Evolutionary conservation across 2,329 filamentous ascomycete genomes (phyloP).

Genomic region (Helotiales sp.): DNA sequence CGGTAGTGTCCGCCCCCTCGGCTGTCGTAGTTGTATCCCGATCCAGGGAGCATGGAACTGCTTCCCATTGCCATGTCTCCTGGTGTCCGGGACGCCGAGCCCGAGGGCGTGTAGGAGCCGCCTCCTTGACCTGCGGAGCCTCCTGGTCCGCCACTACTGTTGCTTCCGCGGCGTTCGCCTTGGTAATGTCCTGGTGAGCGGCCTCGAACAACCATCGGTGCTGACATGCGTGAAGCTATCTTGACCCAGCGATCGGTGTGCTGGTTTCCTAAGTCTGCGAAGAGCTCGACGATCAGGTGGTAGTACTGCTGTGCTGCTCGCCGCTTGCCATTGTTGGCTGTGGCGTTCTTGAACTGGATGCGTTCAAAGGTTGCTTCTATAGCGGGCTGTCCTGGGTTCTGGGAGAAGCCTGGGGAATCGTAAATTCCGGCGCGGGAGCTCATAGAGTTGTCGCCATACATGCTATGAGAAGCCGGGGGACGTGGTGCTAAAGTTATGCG

Average conservation of each 20-base stretch:
- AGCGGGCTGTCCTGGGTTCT: constrained; percentile 37
- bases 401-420: constrained; percentile 32
- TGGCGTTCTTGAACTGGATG: constrained; percentile 77
- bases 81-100: constrained; percentile 31
- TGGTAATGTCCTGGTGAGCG: constrained; percentile 68
- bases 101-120: constrained; percentile 39
- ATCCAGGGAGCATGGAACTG: constrained; percentile 37
- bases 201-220: constrained; percentile 69
- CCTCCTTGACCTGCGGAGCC: constrained; percentile 37
- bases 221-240: constrained; percentile 62
- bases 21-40: constrained; percentile 39
- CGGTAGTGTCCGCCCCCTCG: constrained; percentile 39
- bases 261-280: constrained; percentile 56
- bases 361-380: constrained; percentile 62
- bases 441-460: constrained; percentile 30
- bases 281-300: constrained; percentile 71
- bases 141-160: constrained; percentile 55
- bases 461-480: constrained; percentile 34
- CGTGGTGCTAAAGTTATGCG: constrained; percentile 47
- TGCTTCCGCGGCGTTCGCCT: constrained; percentile 55
- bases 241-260: constrained; percentile 56
- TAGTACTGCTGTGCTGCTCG: constrained; percentile 76
- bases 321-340: constrained; percentile 76
- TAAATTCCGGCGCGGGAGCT: constrained; percentile 29
- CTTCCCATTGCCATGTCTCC: constrained; percentile 41